Conservation (phyloP, 2,329 filamentous ascomycete genomes). For the Coniochaeta hoffmannii region DNA sequence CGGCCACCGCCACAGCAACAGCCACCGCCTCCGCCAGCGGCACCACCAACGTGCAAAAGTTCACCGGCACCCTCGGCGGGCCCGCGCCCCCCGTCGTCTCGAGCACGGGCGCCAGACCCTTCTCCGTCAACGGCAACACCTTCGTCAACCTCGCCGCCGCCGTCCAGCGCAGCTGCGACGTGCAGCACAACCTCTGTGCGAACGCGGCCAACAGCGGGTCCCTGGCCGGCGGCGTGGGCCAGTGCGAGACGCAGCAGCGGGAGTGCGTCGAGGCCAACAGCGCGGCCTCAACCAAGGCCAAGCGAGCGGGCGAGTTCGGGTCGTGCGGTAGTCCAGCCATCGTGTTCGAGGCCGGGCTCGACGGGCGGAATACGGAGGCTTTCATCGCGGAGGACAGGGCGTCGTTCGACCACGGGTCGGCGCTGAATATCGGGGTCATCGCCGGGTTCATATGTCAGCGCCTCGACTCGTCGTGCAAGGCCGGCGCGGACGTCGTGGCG, state of each 20-base stretch:
- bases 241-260: constrained; percentile 30
- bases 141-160: constrained; percentile 33
- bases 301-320: constrained; percentile 24
- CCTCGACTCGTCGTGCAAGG: constrained; percentile 25
- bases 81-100: constrained; percentile 28
- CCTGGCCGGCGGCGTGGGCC: constrained; percentile 20
- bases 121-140: constrained; percentile 27
- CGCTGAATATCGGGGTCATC: constrained; percentile 37
- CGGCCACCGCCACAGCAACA: background rate
- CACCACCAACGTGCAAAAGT: constrained; percentile 29
- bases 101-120: constrained; percentile 23
- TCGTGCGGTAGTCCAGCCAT: constrained; percentile 33
- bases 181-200: constrained; percentile 37
- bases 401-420: constrained; percentile 38
- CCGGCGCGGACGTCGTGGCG: constrained; percentile 17
- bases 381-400: constrained; percentile 33
- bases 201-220: constrained; percentile 29
- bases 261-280: constrained; percentile 14
- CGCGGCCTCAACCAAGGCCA: constrained; percentile 4
- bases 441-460: constrained; percentile 40
- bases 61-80: constrained; percentile 32
- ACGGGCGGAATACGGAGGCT: constrained; percentile 32
- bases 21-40: constrained; percentile 7
- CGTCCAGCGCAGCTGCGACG: constrained; percentile 33
- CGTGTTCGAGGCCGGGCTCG: constrained; percentile 32